phyloP scores from a whole-genome alignment of 495 filamentous ascomycete genomes.

The Lasiosphaeria miniovina region DNA sequence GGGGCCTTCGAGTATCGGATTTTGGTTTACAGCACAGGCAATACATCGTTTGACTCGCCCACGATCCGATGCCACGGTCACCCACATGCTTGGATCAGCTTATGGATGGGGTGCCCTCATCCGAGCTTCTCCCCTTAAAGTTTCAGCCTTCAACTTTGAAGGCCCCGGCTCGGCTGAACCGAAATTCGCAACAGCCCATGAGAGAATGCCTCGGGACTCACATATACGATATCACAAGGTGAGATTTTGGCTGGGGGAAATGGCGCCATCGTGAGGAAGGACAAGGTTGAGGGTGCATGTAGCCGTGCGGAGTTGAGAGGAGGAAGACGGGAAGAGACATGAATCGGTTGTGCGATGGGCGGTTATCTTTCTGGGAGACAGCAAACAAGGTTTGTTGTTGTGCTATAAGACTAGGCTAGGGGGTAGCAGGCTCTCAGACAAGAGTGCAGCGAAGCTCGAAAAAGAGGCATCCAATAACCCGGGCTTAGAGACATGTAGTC shows the following conservation, averaged over 20 bases:
- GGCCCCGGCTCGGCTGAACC: not conserved
- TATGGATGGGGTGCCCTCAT: too few species aligned
- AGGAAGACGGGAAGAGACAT: conserved; percentile 1
- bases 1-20: too few species aligned
- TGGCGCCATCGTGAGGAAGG: conserved; percentile 1
- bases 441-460: not conserved
- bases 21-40: too few species aligned
- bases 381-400: not conserved
- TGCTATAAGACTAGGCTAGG: conserved; percentile 1
- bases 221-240: not conserved
- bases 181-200: not conserved
- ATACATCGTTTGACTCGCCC: too few species aligned
- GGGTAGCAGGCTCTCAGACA: not conserved
- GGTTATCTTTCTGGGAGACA: conserved; percentile 2
- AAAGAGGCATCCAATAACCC: not conserved
- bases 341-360: not conserved
- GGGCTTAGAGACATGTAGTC: not conserved
- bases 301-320: not conserved
- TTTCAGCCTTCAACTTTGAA: not conserved
- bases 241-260: not conserved
- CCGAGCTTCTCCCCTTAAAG: not conserved
- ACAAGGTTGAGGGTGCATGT: not conserved
- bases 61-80: too few species aligned
- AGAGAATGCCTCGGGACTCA: not conserved
- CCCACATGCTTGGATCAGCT: too few species aligned